Evolutionary conservation across 2,329 filamentous ascomycete genomes (phyloP).

Genomic region (Diplocarpon rosae): DNA sequence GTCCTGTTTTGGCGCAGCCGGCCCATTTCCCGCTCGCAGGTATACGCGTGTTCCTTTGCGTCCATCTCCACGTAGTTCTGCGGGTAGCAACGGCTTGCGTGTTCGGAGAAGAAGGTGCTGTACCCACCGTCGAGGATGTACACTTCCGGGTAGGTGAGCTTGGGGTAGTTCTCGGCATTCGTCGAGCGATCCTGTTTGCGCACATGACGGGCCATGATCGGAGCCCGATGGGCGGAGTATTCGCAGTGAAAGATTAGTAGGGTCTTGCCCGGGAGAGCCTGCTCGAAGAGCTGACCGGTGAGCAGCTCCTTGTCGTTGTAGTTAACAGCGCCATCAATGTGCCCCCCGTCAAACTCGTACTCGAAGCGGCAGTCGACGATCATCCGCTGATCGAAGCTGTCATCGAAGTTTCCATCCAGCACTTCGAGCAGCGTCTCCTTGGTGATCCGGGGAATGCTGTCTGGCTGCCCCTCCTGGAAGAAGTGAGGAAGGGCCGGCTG

Average conservation of each 20-base stretch:
- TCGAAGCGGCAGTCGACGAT: constrained; percentile 96
- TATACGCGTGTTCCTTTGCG: constrained; percentile 79
- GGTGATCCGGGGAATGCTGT: constrained; percentile 80
- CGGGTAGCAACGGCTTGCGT: constrained; percentile 74
- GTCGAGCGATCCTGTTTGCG: constrained; percentile 77
- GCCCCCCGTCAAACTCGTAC: constrained; percentile 95
- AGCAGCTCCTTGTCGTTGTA: constrained; percentile 93
- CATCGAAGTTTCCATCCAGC: constrained; percentile 71
- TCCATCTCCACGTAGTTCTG: constrained; percentile 97
- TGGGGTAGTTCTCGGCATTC: constrained; percentile 80
- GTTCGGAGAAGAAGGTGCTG: constrained; percentile 76
- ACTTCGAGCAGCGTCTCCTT: constrained; percentile 75
- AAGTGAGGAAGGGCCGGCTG: constrained; percentile 75
- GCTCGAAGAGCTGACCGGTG: constrained; percentile 64
- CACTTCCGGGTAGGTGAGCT: constrained; percentile 87
- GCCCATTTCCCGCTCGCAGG: constrained; percentile 89
- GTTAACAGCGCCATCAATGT: constrained; percentile 88
- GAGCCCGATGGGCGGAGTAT: constrained; percentile 92
- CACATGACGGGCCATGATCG: constrained; percentile 90
- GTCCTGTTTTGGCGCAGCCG: constrained; percentile 78
- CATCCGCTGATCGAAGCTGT: constrained; percentile 68
- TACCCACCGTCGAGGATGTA: constrained; percentile 97
- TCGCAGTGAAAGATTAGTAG: constrained; percentile 94
- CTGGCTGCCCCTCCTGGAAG: constrained; percentile 64
- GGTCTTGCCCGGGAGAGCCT: constrained; percentile 55